Evolutionary conservation across 768 basidiomycete species (phyloP), one percentile per base, ranked within the genome.

Genomic region (Xanthoconium purpureum): DNA sequence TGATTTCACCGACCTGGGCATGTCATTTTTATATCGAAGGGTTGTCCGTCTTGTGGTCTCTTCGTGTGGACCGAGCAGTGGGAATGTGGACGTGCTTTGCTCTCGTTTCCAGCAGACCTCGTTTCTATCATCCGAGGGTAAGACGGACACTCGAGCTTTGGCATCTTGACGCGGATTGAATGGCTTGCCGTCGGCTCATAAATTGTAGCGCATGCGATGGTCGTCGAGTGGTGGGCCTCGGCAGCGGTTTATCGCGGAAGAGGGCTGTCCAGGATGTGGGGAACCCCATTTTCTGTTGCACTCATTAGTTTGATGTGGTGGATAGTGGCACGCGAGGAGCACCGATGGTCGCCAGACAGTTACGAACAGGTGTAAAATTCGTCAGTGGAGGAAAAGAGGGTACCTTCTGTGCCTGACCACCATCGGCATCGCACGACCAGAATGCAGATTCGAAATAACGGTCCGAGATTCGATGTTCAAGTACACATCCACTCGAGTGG

Each of bases 1-100:
- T 55, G 52, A 5, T 29, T 6, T 24, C 50, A 42, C 50, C 35
- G 18, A 61, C 59, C 33, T 55, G 43, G 12, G 39, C 5, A 29
- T 37, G 29, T 15, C 14, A 38, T 33, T 5, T 35, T 61, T 61
- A 65, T 65, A 61, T 20, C 5, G 10, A 24, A 45, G 10, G 33
- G 18, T n/a, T 5, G 45, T 49, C 52, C 55, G 54, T 35, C 46
- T 15, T 55, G 20, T 24, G 6, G 20, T 12, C 24, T 28, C 20
- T 17, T 14, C 7, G 29, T 43, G 51, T 60, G 55, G 62, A 36
- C 13, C 24, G 39, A 44, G 5, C 20, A 13, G 43, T 37, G 44
- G 28, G 44, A 20, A 15, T 20, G 53, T 55, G 44, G 47, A 46
- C 8, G 11, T 17, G 33, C 11, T 18, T 33, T 18, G 17, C 24